A percentile compares a stretch with the other conserved stretches of the same genome.
phyloP scores from a whole-genome alignment of 345 rosid species.

The Kandelia obovata region DNA sequence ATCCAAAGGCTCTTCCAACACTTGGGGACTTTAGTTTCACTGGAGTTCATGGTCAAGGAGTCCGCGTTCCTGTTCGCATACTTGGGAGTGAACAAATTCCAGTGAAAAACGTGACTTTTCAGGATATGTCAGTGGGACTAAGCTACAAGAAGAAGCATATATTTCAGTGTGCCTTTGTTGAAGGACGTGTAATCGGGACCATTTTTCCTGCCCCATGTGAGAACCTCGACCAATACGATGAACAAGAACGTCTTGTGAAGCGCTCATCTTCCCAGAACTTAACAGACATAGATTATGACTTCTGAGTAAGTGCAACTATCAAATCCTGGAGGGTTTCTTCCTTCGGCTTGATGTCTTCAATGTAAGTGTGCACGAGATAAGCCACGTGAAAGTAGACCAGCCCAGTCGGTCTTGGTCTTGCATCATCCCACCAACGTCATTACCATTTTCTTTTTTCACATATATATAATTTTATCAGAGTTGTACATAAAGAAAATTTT shows the following conservation, averaged over 20 bases:
- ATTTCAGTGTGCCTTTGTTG: slow-evolving; percentile 80
- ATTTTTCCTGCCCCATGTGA: slow-evolving; percentile 85
- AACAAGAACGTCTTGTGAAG: slow-evolving; percentile 59
- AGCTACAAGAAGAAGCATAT: slow-evolving; percentile 85
- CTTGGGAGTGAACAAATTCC: slow-evolving; percentile 68
- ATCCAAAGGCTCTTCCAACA: slow-evolving; percentile 66
- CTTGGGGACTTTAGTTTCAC: slow-evolving; percentile 65
- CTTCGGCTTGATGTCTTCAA: slow-evolving; percentile 2
- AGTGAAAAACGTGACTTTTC: slow-evolving; percentile 55
- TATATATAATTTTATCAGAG: not conserved
- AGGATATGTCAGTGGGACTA: slow-evolving; percentile 69
- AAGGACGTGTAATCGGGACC: slow-evolving; percentile 80
- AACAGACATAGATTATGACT: slow-evolving; percentile 81
- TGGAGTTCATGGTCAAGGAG: slow-evolving; percentile 70
- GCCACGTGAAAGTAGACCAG: slow-evolving; percentile 7
- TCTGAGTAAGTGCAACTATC: slow-evolving; percentile 25
- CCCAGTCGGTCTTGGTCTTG: slow-evolving; percentile 11
- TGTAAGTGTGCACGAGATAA: slow-evolving; percentile 8
- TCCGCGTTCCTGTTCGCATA: slow-evolving; percentile 77
- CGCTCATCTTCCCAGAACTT: slow-evolving; percentile 55
- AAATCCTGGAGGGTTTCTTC: not conserved
- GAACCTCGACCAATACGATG: slow-evolving; percentile 80
- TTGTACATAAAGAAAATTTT: slow-evolving; percentile 28
- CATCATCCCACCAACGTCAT: no score
- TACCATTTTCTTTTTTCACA: not conserved